Evolutionary conservation across 106 monocot species (phyloP).

Genomic region (Posidonia australis): DNA sequence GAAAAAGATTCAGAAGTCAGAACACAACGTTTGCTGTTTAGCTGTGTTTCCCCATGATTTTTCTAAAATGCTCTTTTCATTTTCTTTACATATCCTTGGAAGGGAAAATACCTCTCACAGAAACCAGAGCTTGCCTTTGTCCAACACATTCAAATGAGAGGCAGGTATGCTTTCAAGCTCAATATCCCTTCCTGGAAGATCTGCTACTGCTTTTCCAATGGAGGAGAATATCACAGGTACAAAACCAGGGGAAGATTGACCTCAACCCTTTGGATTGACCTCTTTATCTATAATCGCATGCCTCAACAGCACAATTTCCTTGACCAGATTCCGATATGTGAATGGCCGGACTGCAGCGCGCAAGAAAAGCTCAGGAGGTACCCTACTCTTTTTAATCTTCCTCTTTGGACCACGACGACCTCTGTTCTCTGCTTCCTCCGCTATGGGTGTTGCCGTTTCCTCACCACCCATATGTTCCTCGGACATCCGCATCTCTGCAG

Average conservation of each 20-base stretch:
- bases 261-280: conserved; percentile 6
- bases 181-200: too few species aligned
- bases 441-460: not conserved
- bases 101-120: too few species aligned
- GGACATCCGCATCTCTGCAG: not conserved
- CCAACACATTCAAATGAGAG: too few species aligned
- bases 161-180: too few species aligned
- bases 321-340: conserved; percentile 87
- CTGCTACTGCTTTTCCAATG: too few species aligned
- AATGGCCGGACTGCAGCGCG: conserved; percentile 83
- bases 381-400: conserved; percentile 28
- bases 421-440: conserved; percentile 6
- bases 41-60: too few species aligned
- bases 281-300: conserved; percentile 72
- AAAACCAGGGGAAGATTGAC: not conserved
- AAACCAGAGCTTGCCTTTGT: too few species aligned
- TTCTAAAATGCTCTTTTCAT: too few species aligned
- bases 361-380: conserved; percentile 56
- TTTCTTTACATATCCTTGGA: too few species aligned
- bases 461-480: not conserved
- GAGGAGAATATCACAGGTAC: too few species aligned
- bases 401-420: conserved; percentile 10
- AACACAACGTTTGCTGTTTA: too few species aligned
- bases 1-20: too few species aligned
- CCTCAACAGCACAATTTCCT: conserved; percentile 85